Base-by-base conservation (phyloP, 768 basidiomycete genomes). In the Boletellus ananiceps region DNA sequence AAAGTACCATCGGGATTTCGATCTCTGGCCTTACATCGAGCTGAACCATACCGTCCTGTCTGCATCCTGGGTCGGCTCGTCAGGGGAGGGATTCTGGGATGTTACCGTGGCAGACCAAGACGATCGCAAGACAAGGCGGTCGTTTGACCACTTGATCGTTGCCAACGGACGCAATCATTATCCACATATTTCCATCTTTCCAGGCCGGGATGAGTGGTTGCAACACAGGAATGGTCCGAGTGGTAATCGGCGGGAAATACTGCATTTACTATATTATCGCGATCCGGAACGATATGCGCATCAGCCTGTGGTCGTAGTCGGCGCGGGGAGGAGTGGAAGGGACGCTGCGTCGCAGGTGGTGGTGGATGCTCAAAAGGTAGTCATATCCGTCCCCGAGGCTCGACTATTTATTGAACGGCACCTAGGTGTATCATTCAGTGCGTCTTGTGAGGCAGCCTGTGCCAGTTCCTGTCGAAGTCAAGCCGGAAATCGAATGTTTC, bases 161-260 rank as follows among this genome's bases (percentile, higher is more conserved):
- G 79, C 78, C 19, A 73, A 66, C n/a, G 82, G 82, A 5, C 77
- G 78, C 50, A 76, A 81, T 49, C 80, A 79, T 52, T 67, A 74
- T 48, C 80, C 82, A 2, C 66, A 68, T 21, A 66, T 72, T 2
- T 74, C 74, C 5, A 52, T 56, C 5, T 81, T 76, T 67, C 60
- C 57, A 12, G 81, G 81, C 1, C 71, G 76, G 45, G 70, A 77
- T 2, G 67, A 65, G 5, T 83, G 82, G 81, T 58, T 79, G 9
- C 65, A 59, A 4, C 65, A 62, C 31, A 48, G 56, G 53, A 9
- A 49, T 12, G 18, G 40, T 8, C 33, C 39, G 5, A 54, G 56
- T 3, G 46, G 50, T 8, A 50, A 61, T 18, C 51, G 57, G 35
- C 71, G 77, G 23, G 64, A 74, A 49, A 71, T 81, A 1, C 29